These are phyloP conservation scores for Erysimum pusillum DNA, from an alignment of 441 rosid species.

Conservation along the genomic window DNA sequence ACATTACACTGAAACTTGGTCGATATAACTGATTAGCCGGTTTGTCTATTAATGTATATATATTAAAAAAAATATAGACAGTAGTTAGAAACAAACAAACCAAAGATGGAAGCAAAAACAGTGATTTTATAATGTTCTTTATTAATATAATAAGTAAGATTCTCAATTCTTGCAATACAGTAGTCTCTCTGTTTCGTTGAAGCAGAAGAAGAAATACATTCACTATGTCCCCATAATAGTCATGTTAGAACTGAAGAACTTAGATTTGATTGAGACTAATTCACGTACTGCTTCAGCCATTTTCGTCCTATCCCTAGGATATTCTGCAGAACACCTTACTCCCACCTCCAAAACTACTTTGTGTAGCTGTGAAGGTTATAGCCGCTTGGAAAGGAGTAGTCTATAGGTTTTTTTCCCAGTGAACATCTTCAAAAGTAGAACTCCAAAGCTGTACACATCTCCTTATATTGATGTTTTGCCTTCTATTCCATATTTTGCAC, in stretches of 20 bases:
- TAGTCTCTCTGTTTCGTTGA: constrained; percentile 13
- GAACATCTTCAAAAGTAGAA: constrained; percentile 44
- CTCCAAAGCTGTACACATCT: constrained; percentile 48
- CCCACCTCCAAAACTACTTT: too few species aligned
- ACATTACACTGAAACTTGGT: too few species aligned
- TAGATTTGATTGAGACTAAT: constrained; percentile 29
- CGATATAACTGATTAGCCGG: too few species aligned
- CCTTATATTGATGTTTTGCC: constrained; percentile 43
- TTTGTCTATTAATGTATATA: too few species aligned
- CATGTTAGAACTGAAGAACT: constrained; percentile 33
- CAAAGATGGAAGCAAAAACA: too few species aligned
- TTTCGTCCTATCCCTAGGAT: constrained; percentile 41
- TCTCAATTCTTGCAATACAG: too few species aligned
- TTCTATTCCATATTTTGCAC: constrained; percentile 45
- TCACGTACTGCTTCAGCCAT: constrained; percentile 35
- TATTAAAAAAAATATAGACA: too few species aligned
- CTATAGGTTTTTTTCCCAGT: constrained; percentile 39
- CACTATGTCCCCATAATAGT: not conserved
- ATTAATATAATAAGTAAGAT: too few species aligned
- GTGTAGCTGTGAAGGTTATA: constrained; percentile 35
- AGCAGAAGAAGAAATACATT: constrained; percentile 3
- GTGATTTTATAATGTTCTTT: too few species aligned
- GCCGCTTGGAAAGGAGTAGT: constrained; percentile 29
- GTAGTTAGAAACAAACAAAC: too few species aligned
- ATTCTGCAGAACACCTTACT: constrained; percentile 43